Percentiles rank a stretch among this genome's conserved stretches.
Conservation (phyloP, 768 basidiomycete genomes). For the Obba rivulosa region DNA sequence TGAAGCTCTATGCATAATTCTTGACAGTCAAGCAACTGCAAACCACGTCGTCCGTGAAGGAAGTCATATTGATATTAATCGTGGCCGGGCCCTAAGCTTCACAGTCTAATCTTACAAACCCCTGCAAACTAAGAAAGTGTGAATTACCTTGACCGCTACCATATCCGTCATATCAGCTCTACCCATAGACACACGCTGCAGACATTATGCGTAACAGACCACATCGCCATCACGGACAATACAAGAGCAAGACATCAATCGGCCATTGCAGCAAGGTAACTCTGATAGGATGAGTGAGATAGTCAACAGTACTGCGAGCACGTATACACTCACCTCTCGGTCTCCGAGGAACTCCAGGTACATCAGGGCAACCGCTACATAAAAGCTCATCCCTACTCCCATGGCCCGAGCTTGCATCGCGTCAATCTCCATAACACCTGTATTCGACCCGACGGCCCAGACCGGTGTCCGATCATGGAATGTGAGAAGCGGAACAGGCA, state of each 20-base stretch:
- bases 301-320: not conserved
- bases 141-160: no score
- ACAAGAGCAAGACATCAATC: constrained; percentile 18
- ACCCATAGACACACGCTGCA: no score
- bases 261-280: constrained; percentile 25
- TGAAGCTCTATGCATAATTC: no score
- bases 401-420: constrained; percentile 46
- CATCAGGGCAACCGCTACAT: constrained; percentile 68
- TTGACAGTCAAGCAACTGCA: no score
- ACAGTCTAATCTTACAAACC: no score
- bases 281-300: constrained; percentile 13
- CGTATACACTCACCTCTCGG: constrained; percentile 52
- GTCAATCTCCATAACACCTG: constrained; percentile 63
- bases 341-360: constrained; percentile 77
- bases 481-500: constrained; percentile 46
- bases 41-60: no score
- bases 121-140: no score
- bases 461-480: constrained; percentile 74
- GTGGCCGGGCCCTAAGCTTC: no score
- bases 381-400: constrained; percentile 74
- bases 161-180: no score
- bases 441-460: constrained; percentile 49
- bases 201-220: not conserved
- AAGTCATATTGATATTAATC: no score
- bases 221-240: not conserved